Conservation (phyloP, 2,329 filamentous ascomycete genomes). For the Elsinoe arachidis region DNA sequence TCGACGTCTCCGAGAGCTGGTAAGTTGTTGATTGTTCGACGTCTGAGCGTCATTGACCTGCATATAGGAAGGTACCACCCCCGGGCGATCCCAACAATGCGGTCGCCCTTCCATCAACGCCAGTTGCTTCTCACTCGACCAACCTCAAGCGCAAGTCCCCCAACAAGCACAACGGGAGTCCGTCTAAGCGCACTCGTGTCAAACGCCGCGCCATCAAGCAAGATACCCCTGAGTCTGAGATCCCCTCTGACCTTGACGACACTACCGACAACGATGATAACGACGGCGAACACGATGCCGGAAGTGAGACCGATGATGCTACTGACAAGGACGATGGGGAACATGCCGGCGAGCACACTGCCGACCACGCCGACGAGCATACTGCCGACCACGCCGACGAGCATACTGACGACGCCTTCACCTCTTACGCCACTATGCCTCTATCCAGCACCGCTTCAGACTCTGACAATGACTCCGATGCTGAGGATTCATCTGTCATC, state of each 20-base stretch:
- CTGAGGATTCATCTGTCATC: neutral
- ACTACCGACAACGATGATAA: neutral
- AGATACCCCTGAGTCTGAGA: neutral
- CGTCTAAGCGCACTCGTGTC: neutral
- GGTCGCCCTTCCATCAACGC: neutral
- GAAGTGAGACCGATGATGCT: neutral
- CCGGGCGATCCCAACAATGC: neutral
- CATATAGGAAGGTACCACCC: neutral
- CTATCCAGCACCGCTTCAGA: neutral
- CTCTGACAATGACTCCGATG: neutral
- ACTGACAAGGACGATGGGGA: neutral
- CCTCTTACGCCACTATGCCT: neutral
- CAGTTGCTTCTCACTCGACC: neutral
- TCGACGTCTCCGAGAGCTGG: constrained; percentile 19
- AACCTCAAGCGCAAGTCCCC: neutral
- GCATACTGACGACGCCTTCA: neutral
- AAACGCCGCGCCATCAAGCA: neutral
- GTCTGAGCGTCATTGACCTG: no score
- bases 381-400: neutral
- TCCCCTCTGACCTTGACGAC: neutral
- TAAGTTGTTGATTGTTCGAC: constrained; percentile 12
- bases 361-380: neutral
- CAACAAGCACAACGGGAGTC: neutral
- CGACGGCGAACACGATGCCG: neutral
- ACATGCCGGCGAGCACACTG: neutral